phyloP scores from a whole-genome alignment of 345 rosid species.

The Litchi chinensis region DNA sequence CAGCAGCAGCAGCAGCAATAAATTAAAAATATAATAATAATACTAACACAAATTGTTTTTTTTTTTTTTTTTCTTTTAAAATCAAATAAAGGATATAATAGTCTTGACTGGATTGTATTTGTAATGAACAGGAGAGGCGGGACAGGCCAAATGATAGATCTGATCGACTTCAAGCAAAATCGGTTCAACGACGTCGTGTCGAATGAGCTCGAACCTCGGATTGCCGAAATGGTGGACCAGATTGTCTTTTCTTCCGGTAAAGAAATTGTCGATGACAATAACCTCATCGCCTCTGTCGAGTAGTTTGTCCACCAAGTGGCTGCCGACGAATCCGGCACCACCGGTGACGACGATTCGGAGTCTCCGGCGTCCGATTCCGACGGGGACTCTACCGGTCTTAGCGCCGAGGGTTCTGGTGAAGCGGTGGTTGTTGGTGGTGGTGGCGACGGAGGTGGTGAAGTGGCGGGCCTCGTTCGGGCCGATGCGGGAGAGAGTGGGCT shows the following conservation, averaged over 20 bases:
- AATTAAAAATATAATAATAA: not conserved
- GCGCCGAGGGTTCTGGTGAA: slow-evolving; percentile 23
- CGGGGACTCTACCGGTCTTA: slow-evolving; percentile 69
- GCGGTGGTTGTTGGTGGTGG: slow-evolving; percentile 15
- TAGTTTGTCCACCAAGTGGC: slow-evolving; percentile 94
- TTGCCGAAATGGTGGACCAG: slow-evolving; percentile 76
- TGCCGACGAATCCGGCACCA: slow-evolving; percentile 97
- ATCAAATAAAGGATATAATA: slow-evolving; percentile 70
- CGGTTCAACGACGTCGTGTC: slow-evolving; percentile 97
- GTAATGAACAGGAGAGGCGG: slow-evolving; percentile 98
- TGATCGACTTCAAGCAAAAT: slow-evolving; percentile 96
- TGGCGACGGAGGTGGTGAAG: slow-evolving; percentile 12
- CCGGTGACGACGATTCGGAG: slow-evolving; percentile 91
- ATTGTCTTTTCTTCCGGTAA: slow-evolving; percentile 95
- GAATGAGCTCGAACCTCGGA: slow-evolving; percentile 90
- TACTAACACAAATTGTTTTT: too few species aligned
- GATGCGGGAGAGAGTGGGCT: slow-evolving; percentile 80
- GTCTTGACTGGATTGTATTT: slow-evolving; percentile 97
- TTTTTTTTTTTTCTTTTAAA: too few species aligned
- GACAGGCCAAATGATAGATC: slow-evolving; percentile 99
- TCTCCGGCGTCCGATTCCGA: slow-evolving; percentile 60
- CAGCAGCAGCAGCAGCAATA: not conserved
- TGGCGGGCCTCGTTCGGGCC: slow-evolving; percentile 49
- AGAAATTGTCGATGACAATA: slow-evolving; percentile 92
- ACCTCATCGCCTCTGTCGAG: slow-evolving; percentile 91